Conservation (phyloP, 1,284 basidiomycete species). For the Ganoderma multipileum region DNA sequence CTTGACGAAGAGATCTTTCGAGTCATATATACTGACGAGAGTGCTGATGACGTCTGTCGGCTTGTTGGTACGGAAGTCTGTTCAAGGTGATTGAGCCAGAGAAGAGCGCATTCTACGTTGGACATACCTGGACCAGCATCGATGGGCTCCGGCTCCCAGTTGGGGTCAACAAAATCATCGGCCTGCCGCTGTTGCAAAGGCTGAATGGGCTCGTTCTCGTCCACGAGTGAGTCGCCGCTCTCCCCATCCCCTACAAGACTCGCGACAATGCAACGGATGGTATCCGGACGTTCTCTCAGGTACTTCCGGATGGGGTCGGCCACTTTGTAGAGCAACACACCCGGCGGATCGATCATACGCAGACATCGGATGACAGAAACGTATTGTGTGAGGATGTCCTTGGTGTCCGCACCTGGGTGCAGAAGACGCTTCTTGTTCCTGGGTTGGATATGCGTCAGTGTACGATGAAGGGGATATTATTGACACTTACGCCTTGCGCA, state of each 20-base stretch:
- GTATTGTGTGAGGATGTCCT: constrained; percentile 91
- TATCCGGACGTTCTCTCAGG: constrained; percentile 86
- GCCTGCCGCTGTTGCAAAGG: constrained; percentile 74
- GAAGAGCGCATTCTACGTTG: neutral
- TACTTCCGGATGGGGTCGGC: constrained; percentile 91
- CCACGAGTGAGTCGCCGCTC: constrained; percentile 78
- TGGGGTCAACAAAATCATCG: constrained; percentile 89
- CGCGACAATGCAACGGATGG: constrained; percentile 91
- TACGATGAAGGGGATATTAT: neutral
- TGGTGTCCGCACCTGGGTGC: constrained; percentile 96
- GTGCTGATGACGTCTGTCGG: constrained; percentile 93
- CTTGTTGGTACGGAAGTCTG: constrained; percentile 89
- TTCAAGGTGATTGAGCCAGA: neutral
- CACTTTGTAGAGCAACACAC: constrained; percentile 91
- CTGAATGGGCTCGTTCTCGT: constrained; percentile 81
- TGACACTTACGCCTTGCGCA: constrained; percentile 70
- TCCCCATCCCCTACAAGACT: constrained; percentile 89
- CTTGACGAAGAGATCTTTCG: constrained; percentile 92
- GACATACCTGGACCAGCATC: constrained; percentile 86
- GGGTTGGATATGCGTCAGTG: neutral
- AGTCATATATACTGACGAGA: constrained; percentile 95
- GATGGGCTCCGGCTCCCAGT: constrained; percentile 93
- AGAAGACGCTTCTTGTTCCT: constrained; percentile 89
- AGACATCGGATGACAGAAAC: constrained; percentile 95
- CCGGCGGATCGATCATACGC: constrained; percentile 89